Conservation (phyloP, 148 eudicot genomes). For the Euryodendron excelsum region DNA sequence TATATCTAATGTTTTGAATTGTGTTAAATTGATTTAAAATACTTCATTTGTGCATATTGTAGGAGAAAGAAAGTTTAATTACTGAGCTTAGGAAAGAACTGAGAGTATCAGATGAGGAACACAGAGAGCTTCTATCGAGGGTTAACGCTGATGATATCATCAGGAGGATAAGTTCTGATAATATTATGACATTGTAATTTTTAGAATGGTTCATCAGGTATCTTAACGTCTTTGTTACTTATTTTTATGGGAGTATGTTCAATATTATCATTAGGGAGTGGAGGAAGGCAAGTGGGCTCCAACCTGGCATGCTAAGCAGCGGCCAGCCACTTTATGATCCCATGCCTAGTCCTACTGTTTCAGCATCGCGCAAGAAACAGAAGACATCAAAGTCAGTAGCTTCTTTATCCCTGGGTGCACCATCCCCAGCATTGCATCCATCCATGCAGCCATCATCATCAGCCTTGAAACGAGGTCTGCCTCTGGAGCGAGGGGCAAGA, state of each 20-base stretch:
- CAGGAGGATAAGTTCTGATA: slow-evolving; percentile 50
- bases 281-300: slow-evolving; percentile 48
- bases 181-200: not conserved
- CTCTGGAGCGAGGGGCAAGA: slow-evolving; percentile 48
- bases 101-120: slow-evolving; percentile 59
- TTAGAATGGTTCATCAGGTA: not conserved
- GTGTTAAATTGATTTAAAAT: slow-evolving; percentile 9
- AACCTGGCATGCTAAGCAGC: slow-evolving; percentile 31
- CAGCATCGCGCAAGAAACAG: slow-evolving; percentile 51
- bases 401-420: slow-evolving; percentile 42
- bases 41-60: slow-evolving; percentile 19
- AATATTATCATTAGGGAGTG: slow-evolving; percentile 44
- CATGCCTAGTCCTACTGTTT: slow-evolving; percentile 44
- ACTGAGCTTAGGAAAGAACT: slow-evolving; percentile 65
- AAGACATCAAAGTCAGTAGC: slow-evolving; percentile 31
- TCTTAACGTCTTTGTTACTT: not conserved
- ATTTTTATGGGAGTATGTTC: not conserved
- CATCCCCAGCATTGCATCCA: slow-evolving; percentile 30
- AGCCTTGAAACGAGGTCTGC: slow-evolving; percentile 48
- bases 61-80: slow-evolving; percentile 82
- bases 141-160: slow-evolving; percentile 54
- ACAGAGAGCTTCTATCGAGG: slow-evolving; percentile 58
- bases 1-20: slow-evolving; percentile 4
- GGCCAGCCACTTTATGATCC: slow-evolving; percentile 32
- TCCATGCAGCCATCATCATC: slow-evolving; percentile 36